Base-by-base conservation (phyloP, 306 rosid genomes). In the Luffa acutangula region DNA sequence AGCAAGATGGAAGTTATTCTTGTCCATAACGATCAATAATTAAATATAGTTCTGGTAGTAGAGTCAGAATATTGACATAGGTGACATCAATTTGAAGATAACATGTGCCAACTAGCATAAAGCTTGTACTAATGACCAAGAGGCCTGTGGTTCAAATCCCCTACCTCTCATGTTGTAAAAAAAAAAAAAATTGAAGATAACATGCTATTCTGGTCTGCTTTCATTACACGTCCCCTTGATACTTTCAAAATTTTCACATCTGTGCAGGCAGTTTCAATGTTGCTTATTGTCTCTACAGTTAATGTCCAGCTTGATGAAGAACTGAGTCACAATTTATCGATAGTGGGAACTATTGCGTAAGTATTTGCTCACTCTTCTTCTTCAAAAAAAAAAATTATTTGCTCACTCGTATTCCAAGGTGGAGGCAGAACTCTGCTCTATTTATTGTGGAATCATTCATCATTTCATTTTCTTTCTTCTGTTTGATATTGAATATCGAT, bases 261-360 rank as follows among this genome's bases (percentile, higher is more conserved):
- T 76, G 36, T 81, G 88, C 84, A 92, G 97, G 93, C 97, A 80
- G 77, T 91, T 82, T 90, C 96, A 9, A 88, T 92, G 96, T 88
- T 90, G 84, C 85, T 92, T 73, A 91, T 83, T 85, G 94, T 79
- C 63, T 86, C 37, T 48, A 88, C 90, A 49, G 79, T 90, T 78
- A 83, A 80, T 64, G 83, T 92, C 85, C 94, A 93, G 34, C 39
- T 88, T 71, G 96, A 90, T 62, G 96, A 87, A 79, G 84, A 80
- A 78, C 81, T 87, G 75, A 73, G 91, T 79, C 84, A 89, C 81
- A 84, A 85, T 83, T 80, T 94, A 73, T 90, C 96, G 52, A 91
- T 94, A 87, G 80, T 94, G 5, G 97, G 98, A 80, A 94, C 96
- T 78, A 65, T 94, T 78, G 80, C 84, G 97, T 94, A 88, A 90